Base-by-base conservation (phyloP, 192 early-diverging fungal genomes). In the Podila verticillata region DNA sequence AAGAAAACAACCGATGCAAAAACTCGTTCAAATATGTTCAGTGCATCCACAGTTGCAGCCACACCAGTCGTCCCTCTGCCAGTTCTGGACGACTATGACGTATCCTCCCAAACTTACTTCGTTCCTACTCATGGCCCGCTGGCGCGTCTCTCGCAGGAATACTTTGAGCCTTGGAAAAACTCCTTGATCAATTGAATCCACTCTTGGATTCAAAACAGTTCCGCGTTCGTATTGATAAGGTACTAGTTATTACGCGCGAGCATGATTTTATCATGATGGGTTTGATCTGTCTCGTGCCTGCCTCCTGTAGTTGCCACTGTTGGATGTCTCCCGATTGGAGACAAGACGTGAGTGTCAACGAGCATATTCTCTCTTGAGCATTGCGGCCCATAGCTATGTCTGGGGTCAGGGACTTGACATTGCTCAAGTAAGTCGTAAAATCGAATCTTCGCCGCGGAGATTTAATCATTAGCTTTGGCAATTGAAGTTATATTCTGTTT, bases 341-440 rank as follows among this genome's bases (percentile, higher is more conserved):
- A 88, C 83, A 2, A 61, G 72, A 29, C 83, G 86, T 32, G 95
- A 98, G 84, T 91, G 88, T 70, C 88, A 91, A 72, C 88, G 97
- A 54, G 96, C 95, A 13, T 97, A 94, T 70, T 73, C 90, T 12
- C 82, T 98, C 13, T 83, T 97, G 19, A 89, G 92, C 44, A 92
- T 96, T 67, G 74, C 98, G 34, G 93, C 93, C n/a, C 96, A 98
- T 64, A 93, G 92, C 5, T 97, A 93, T 83, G 89, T 99, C 8
- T 96, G 95, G 95, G 94, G 96, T 7, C 89, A 92, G 47, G 90
- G 91, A 63, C 91, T 93, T 29, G 86, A 85, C 35, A 82, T 87
- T 28, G 87, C 86, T 7, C 92, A 93, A 82, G 93, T 91, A 84
- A 66, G 70, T 73, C 7, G 9, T 8, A 36, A 9, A 36, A 9